phyloP scores from a whole-genome alignment of 208 protist species.

The Lotmaria passim region DNA sequence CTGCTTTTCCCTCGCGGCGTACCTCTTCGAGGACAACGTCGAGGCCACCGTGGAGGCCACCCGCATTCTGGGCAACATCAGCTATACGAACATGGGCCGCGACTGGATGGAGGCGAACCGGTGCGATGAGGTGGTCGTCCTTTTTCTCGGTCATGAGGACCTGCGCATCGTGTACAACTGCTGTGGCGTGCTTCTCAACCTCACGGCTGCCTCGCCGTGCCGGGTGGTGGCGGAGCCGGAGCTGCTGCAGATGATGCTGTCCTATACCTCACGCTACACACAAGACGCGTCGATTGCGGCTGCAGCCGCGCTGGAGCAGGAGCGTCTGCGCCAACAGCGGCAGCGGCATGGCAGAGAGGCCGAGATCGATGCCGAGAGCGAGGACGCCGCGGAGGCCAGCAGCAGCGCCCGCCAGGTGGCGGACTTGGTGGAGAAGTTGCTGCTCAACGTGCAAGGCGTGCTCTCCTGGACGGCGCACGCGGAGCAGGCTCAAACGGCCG shows the following conservation, averaged over 20 bases:
- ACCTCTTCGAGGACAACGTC: slow-evolving; percentile 75
- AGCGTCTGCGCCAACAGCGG: slow-evolving; percentile 15
- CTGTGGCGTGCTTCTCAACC: slow-evolving; percentile 79
- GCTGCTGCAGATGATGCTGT: slow-evolving; percentile 70
- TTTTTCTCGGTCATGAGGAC: slow-evolving; percentile 85
- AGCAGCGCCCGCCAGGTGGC: slow-evolving; percentile 71
- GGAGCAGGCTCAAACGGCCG: no score
- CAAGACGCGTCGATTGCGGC: slow-evolving; percentile 41
- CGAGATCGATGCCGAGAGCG: slow-evolving; percentile 1
- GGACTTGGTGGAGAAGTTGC: slow-evolving; percentile 75
- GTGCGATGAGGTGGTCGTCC: slow-evolving; percentile 81
- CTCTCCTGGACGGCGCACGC: background rate
- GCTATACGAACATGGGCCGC: slow-evolving; percentile 76
- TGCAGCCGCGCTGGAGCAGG: slow-evolving; percentile 36
- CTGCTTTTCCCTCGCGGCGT: slow-evolving; percentile 58
- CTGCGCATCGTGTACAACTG: slow-evolving; percentile 85
- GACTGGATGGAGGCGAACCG: slow-evolving; percentile 83
- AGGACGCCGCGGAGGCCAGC: slow-evolving; percentile 26
- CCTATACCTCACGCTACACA: slow-evolving; percentile 73
- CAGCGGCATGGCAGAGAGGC: background rate
- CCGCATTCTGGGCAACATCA: slow-evolving; percentile 77
- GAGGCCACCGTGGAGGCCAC: slow-evolving; percentile 84
- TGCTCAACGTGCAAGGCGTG: slow-evolving; percentile 70
- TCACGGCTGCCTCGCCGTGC: slow-evolving; percentile 75
- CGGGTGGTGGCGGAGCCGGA: slow-evolving; percentile 62